Evolutionary conservation across 2,329 filamentous ascomycete genomes (phyloP).

Genomic region (Fusarium ambrosium): DNA sequence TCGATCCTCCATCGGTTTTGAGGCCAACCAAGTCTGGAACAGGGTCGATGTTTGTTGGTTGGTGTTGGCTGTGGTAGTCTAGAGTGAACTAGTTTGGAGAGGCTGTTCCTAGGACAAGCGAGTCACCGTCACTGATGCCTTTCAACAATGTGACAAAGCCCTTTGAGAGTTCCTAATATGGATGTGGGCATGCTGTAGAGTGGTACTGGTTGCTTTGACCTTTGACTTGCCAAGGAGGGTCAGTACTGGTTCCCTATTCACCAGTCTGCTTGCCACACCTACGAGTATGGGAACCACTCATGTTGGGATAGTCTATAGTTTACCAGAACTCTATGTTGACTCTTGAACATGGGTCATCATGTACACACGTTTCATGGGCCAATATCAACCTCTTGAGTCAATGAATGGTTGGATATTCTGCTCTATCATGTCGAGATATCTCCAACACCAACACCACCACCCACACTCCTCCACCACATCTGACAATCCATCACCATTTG

Average conservation of each 20-base stretch:
- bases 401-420: background rate
- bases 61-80: background rate
- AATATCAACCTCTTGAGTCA: background rate
- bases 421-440: background rate
- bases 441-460: background rate
- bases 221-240: background rate
- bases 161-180: background rate
- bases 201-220: background rate
- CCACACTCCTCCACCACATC: background rate
- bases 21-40: background rate
- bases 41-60: background rate
- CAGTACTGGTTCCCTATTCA: background rate
- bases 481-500: conserved; percentile 20
- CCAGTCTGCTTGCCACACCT: background rate
- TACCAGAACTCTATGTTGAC: background rate
- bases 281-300: background rate
- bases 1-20: background rate
- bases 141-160: background rate
- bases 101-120: background rate
- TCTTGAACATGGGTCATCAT: background rate
- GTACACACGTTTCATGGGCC: too few species aligned
- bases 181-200: background rate
- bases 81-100: background rate
- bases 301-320: background rate
- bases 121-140: background rate